Percentiles rank a stretch among this genome's conserved stretches.
phyloP scores from a whole-genome alignment of 805 yeast genomes.

The Blastobotrys parvus region DNA sequence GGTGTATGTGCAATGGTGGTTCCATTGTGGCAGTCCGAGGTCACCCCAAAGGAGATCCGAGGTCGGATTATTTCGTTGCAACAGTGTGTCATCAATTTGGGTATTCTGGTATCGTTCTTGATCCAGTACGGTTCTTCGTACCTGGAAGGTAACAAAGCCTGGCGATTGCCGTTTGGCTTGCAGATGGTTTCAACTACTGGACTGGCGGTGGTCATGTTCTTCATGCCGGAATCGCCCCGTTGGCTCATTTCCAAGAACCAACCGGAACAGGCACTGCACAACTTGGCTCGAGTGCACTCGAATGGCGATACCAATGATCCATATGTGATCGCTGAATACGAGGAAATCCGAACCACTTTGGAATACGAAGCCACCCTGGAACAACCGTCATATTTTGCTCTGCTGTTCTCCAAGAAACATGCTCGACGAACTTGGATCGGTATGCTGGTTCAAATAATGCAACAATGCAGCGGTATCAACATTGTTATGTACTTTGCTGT shows the following conservation, averaged over 20 bases:
- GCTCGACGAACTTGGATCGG: constrained; percentile 15
- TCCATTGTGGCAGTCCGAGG: constrained; percentile 75
- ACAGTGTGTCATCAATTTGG: constrained; percentile 61
- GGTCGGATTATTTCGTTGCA: constrained; percentile 60
- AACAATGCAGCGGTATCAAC: constrained; percentile 61
- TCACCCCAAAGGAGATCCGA: constrained; percentile 55
- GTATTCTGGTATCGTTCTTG: constrained; percentile 72
- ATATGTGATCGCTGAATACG: constrained; percentile 29
- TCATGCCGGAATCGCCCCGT: constrained; percentile 81
- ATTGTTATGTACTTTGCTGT: constrained; percentile 60
- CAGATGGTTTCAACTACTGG: constrained; percentile 51
- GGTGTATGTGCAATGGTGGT: constrained; percentile 69
- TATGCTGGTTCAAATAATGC: constrained; percentile 37
- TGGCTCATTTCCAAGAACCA: constrained; percentile 64
- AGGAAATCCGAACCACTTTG: constrained; percentile 36
- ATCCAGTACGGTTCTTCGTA: constrained; percentile 63
- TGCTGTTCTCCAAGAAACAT: constrained; percentile 11
- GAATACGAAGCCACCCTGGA: constrained; percentile 34
- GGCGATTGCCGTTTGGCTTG: constrained; percentile 73
- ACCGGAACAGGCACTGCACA: constrained; percentile 36
- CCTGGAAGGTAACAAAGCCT: constrained; percentile 40
- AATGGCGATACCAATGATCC: constrained; percentile 23
- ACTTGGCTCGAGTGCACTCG: constrained; percentile 39
- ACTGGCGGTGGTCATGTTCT: constrained; percentile 50
- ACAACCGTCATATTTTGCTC: constrained; percentile 31